These are phyloP conservation scores for Aspergillus sclerotiicarbonarius DNA, from an alignment of 495 filamentous ascomycete genomes.

Conservation along the genomic window DNA sequence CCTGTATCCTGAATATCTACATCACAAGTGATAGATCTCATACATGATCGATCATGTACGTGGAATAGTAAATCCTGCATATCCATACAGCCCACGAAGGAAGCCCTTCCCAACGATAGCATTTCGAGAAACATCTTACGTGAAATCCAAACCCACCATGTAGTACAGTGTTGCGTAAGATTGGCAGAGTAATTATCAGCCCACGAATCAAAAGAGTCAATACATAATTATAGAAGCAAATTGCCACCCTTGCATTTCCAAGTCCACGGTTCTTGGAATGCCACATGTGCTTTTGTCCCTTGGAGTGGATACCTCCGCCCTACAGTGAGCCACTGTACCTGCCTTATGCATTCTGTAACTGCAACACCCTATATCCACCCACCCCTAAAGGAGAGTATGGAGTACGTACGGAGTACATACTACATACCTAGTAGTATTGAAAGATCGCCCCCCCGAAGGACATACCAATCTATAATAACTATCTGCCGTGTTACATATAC, in stretches of 20 bases:
- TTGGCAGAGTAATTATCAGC: background rate
- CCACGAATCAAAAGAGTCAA: background rate
- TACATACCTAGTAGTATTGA: background rate
- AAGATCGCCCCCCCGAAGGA: background rate
- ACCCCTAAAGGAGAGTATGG: background rate
- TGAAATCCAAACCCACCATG: background rate
- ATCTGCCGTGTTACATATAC: background rate
- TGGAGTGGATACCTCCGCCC: background rate
- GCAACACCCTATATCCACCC: background rate
- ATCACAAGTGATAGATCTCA: background rate
- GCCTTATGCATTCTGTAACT: background rate
- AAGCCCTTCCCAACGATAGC: background rate
- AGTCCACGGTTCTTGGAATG: constrained; percentile 7
- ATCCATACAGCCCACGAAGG: background rate
- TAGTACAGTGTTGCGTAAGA: background rate
- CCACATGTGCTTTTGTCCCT: constrained; percentile 11
- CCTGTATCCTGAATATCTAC: background rate
- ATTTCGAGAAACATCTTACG: background rate
- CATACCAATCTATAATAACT: background rate
- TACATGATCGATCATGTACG: background rate
- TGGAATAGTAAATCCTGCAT: background rate
- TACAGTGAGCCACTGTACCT: background rate
- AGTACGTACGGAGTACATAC: background rate
- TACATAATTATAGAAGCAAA: background rate
- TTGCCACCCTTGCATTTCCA: constrained; percentile 3